phyloP scores from a whole-genome alignment of 2,329 filamentous ascomycete genomes.

The Colletotrichum musae region DNA sequence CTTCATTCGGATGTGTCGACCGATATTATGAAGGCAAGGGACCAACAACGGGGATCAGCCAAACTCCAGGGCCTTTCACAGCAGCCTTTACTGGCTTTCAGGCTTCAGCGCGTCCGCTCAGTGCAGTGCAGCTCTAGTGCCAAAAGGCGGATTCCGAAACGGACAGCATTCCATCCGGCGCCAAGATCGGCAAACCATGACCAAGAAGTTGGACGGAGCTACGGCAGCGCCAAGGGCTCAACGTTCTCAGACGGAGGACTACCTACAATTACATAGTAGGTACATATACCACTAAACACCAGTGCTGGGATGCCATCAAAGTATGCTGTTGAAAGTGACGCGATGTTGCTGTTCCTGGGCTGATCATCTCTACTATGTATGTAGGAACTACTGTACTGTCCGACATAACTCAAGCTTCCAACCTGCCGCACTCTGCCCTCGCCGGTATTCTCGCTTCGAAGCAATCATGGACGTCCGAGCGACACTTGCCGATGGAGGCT shows the following conservation, averaged over 20 bases:
- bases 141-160: slow-evolving; percentile 24
- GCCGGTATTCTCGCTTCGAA: slow-evolving; percentile 15
- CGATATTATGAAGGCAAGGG: background rate
- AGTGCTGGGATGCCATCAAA: slow-evolving; percentile 18
- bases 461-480: slow-evolving; percentile 33
- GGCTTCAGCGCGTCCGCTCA: background rate
- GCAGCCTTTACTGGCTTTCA: background rate
- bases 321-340: slow-evolving; percentile 21
- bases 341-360: background rate
- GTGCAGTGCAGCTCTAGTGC: slow-evolving; percentile 15
- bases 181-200: slow-evolving; percentile 37
- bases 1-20: background rate
- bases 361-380: background rate
- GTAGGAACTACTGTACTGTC: background rate
- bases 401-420: slow-evolving; percentile 15
- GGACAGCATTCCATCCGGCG: slow-evolving; percentile 32
- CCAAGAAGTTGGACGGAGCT: slow-evolving; percentile 36
- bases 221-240: slow-evolving; percentile 30
- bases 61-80: background rate
- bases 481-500: slow-evolving; percentile 34
- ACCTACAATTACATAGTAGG: no score
- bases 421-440: background rate
- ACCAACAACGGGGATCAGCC: background rate
- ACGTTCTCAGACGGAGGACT: slow-evolving; percentile 11
- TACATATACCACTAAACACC: no score